Conservation (phyloP, 1,284 basidiomycete species). For the Boletus mariae region DNA sequence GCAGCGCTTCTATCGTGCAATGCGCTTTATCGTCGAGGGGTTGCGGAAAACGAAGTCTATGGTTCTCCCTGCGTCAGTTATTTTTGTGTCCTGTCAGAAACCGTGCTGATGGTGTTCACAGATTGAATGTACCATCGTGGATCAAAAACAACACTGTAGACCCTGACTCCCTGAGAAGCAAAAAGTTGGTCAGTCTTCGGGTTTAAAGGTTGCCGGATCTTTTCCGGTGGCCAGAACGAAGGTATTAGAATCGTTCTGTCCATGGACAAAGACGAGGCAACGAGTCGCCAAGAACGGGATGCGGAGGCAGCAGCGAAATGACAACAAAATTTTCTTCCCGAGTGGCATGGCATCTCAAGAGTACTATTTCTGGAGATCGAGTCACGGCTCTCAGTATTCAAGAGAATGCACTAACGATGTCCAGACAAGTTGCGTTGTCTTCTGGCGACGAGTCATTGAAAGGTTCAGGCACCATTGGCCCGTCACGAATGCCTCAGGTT, state of each 20-base stretch:
- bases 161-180: slow-evolving; percentile 43
- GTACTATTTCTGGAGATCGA: slow-evolving; percentile 86
- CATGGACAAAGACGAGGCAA: slow-evolving; percentile 76
- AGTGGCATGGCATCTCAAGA: slow-evolving; percentile 82
- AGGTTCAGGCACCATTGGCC: slow-evolving; percentile 55
- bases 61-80: slow-evolving; percentile 69
- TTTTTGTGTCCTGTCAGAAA: background rate
- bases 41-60: slow-evolving; percentile 89
- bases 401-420: slow-evolving; percentile 52
- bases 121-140: slow-evolving; percentile 81
- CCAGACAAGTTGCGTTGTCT: slow-evolving; percentile 31
- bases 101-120: slow-evolving; percentile 30
- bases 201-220: slow-evolving; percentile 69
- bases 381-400: slow-evolving; percentile 80
- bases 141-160: slow-evolving; percentile 65
- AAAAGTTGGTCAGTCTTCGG: slow-evolving; percentile 47
- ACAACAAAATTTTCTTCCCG: slow-evolving; percentile 86
- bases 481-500: slow-evolving; percentile 31
- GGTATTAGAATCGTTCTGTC: slow-evolving; percentile 78
- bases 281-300: slow-evolving; percentile 61
- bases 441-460: slow-evolving; percentile 68
- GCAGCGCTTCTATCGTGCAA: slow-evolving; percentile 92
- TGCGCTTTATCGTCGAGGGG: slow-evolving; percentile 82
- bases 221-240: slow-evolving; percentile 59
- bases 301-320: slow-evolving; percentile 73